These are phyloP conservation scores for Schizonepeta tenuifolia DNA, from an alignment of 257 asterid species.

Conservation along the genomic window DNA sequence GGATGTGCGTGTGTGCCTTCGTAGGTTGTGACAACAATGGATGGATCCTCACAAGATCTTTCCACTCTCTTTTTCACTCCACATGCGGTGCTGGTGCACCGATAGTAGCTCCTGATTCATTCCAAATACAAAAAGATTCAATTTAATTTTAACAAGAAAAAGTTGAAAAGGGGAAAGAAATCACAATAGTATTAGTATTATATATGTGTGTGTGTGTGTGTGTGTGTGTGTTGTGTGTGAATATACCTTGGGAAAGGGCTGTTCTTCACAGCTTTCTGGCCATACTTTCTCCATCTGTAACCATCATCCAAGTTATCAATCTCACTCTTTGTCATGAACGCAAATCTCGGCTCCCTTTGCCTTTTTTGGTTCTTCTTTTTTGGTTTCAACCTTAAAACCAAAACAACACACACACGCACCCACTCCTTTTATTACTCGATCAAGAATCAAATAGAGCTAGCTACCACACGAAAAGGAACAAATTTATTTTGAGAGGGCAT, in stretches of 20 bases:
- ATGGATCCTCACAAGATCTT: conserved; percentile 74
- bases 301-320: conserved; percentile 96
- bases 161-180: too few species aligned
- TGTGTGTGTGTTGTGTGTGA: conserved; percentile 25
- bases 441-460: conserved; percentile 3
- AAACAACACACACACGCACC: background rate
- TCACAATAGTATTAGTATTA: too few species aligned
- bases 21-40: conserved; percentile 82
- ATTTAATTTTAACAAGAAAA: background rate
- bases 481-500: background rate
- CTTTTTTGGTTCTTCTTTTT: conserved; percentile 76
- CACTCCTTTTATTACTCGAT: conserved; percentile 15
- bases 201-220: too few species aligned
- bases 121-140: background rate
- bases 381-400: conserved; percentile 54
- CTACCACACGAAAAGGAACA: background rate
- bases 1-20: conserved; percentile 89
- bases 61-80: conserved; percentile 95
- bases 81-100: conserved; percentile 84
- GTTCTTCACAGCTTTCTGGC: conserved; percentile 92
- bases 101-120: conserved; percentile 73
- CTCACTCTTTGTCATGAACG: conserved; percentile 94
- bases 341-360: conserved; percentile 83
- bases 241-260: conserved; percentile 93
- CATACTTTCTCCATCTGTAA: conserved; percentile 95